These are phyloP conservation scores for Chrysanthemum lavandulifolium DNA, from an alignment of 129 eudicot genomes.

Conservation along the genomic window DNA sequence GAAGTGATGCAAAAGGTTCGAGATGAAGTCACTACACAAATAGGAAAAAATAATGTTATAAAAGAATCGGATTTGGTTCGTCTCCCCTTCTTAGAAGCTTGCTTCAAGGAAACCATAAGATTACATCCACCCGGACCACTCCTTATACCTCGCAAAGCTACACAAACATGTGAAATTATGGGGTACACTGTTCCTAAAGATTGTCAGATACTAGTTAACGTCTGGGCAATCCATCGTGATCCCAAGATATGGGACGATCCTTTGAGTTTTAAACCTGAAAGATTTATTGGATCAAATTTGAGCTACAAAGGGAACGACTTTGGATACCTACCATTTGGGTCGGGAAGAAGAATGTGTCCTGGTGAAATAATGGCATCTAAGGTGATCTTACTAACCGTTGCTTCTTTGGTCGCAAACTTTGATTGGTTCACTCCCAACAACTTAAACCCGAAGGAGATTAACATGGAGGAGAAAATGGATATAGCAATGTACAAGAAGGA, in stretches of 20 bases:
- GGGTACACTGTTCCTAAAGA: slow-evolving; percentile 25
- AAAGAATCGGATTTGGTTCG: background rate
- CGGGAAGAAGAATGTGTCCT: slow-evolving; percentile 20
- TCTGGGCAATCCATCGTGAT: slow-evolving; percentile 30
- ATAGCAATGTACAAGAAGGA: slow-evolving; percentile 18
- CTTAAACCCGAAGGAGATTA: slow-evolving; percentile 5
- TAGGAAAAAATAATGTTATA: background rate
- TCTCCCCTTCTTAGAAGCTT: background rate
- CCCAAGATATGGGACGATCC: slow-evolving; percentile 22
- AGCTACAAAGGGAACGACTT: slow-evolving; percentile 21
- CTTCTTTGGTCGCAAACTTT: slow-evolving; percentile 21
- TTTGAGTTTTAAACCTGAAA: slow-evolving; percentile 17
- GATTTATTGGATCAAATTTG: slow-evolving; percentile 18
- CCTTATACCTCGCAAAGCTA: slow-evolving; percentile 5
- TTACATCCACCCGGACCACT: slow-evolving; percentile 7
- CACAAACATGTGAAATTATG: slow-evolving; percentile 7
- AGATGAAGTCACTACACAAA: background rate
- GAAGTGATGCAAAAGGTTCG: slow-evolving; percentile 18
- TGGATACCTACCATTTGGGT: slow-evolving; percentile 24
- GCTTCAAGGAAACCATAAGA: slow-evolving; percentile 4
- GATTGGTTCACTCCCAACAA: slow-evolving; percentile 23
- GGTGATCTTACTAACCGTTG: slow-evolving; percentile 21
- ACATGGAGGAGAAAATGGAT: slow-evolving; percentile 15
- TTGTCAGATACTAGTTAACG: slow-evolving; percentile 18
- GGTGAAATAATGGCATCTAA: slow-evolving; percentile 23